Evolutionary conservation across 176 grass and related monocot genomes (phyloP).

Genomic region (Eragrostis curvula): DNA sequence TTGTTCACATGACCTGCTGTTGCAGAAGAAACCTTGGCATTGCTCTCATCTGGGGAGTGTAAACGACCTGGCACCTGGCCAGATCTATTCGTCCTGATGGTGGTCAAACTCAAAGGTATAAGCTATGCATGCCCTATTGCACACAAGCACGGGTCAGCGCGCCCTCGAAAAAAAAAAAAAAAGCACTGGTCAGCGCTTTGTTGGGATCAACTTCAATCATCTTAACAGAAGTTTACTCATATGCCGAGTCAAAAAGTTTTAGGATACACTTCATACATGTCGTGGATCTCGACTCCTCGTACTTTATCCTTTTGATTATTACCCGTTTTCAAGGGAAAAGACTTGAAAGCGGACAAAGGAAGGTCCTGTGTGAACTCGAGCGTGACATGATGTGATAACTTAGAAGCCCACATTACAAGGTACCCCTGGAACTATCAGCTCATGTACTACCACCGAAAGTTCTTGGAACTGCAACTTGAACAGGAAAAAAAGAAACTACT

Average conservation of each 20-base stretch:
- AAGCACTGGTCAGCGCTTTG: slow-evolving; percentile 4
- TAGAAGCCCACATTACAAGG: too few species aligned
- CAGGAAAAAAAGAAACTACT: background rate
- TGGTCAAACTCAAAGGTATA: slow-evolving; percentile 4
- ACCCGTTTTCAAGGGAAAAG: background rate
- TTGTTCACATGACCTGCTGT: slow-evolving; percentile 17
- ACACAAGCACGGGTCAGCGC: background rate
- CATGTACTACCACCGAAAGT: background rate
- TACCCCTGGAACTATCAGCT: background rate
- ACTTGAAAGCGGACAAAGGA: background rate
- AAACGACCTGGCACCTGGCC: background rate
- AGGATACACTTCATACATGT: background rate
- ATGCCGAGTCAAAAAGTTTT: background rate
- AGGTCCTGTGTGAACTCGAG: background rate
- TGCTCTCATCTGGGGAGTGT: background rate
- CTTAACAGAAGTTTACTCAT: background rate
- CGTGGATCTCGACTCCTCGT: slow-evolving; percentile 1
- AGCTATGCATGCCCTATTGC: background rate
- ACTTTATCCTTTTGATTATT: background rate
- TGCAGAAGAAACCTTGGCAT: background rate
- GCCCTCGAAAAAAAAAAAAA: too few species aligned
- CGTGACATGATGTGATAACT: background rate
- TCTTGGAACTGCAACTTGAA: background rate
- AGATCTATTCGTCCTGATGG: background rate
- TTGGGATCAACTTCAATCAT: background rate